Conservation (phyloP, 768 basidiomycete genomes). For the Lactarius sanguifluus region DNA sequence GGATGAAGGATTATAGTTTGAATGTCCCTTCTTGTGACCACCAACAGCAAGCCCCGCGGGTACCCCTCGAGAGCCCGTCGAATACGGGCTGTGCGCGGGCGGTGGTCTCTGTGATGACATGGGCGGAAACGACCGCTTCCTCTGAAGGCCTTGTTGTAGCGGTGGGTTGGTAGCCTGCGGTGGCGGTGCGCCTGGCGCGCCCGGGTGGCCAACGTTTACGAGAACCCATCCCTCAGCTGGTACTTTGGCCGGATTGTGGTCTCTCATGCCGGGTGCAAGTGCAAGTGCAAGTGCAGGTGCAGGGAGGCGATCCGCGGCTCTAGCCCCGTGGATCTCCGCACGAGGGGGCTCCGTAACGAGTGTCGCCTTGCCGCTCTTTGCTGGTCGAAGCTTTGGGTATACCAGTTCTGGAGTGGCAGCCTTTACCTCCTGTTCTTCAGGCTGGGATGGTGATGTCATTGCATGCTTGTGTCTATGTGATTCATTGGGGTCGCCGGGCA, state of each 20-base stretch:
- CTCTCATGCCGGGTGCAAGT: slow-evolving; percentile 4
- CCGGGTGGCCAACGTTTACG: slow-evolving; percentile 51
- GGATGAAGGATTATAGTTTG: slow-evolving; percentile 47
- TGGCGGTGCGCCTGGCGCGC: slow-evolving; percentile 33
- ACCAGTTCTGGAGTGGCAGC: slow-evolving; percentile 56
- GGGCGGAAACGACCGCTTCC: slow-evolving; percentile 23
- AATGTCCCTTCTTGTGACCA: slow-evolving; percentile 32
- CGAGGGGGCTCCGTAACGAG: slow-evolving; percentile 50
- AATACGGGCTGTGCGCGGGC: slow-evolving; percentile 6
- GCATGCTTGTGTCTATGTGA: neutral
- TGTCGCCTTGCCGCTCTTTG: slow-evolving; percentile 65
- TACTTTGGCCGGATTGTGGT: slow-evolving; percentile 31
- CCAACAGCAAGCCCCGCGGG: slow-evolving; percentile 19
- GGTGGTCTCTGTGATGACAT: slow-evolving; percentile 5
- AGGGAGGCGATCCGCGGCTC: neutral
- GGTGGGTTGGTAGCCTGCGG: slow-evolving; percentile 1
- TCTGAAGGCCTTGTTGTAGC: slow-evolving; percentile 7
- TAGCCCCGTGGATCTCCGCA: slow-evolving; percentile 12
- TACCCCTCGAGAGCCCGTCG: slow-evolving; percentile 13
- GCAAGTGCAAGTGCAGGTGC: slow-evolving; percentile 9
- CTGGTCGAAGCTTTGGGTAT: slow-evolving; percentile 40
- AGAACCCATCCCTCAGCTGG: slow-evolving; percentile 62
- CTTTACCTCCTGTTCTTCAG: slow-evolving; percentile 38
- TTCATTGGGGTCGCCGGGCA: neutral
- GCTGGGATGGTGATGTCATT: neutral